These are phyloP conservation scores for Pseudocercospora vitis DNA, from an alignment of 2,329 filamentous ascomycete species.

Conservation along the genomic window DNA sequence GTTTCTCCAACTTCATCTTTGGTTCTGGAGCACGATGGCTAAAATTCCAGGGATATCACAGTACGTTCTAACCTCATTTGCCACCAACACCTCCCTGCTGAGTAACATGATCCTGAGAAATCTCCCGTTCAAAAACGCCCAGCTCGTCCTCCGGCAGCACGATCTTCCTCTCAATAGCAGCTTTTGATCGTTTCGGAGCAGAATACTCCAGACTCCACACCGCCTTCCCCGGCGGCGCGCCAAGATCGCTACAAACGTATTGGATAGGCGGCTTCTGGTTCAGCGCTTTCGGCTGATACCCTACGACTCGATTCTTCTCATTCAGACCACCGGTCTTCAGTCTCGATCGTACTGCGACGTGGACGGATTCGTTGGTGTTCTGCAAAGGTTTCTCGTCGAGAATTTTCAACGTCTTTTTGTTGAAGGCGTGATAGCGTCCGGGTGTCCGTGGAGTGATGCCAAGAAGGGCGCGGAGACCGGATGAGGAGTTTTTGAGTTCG, in stretches of 20 bases:
- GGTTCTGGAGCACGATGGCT: no score
- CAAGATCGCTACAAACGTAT: no score
- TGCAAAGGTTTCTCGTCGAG: slow-evolving; percentile 12
- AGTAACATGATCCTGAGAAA: slow-evolving; percentile 17
- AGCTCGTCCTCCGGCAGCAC: slow-evolving; percentile 18
- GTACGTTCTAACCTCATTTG: no score
- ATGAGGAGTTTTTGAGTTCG: slow-evolving; percentile 15
- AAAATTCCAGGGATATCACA: no score
- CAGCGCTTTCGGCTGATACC: slow-evolving; percentile 19
- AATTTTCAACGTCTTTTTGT: slow-evolving; percentile 17
- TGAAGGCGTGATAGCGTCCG: slow-evolving; percentile 18
- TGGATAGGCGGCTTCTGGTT: no score
- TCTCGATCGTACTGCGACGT: slow-evolving; percentile 17
- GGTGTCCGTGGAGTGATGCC: slow-evolving; percentile 14
- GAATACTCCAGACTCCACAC: no score
- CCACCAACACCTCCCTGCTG: no score
- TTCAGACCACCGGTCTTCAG: slow-evolving; percentile 16
- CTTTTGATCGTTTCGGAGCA: no score
- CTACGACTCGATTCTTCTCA: slow-evolving; percentile 10
- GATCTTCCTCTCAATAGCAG: slow-evolving; percentile 11
- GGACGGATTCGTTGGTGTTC: slow-evolving; percentile 20
- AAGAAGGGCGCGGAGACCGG: slow-evolving; percentile 14
- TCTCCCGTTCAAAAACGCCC: slow-evolving; percentile 16
- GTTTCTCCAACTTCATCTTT: no score
- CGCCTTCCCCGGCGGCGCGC: no score